Percentiles rank a stretch among this genome's conserved stretches.
These are phyloP conservation scores for Aspergillus affinis DNA, from an alignment of 495 filamentous ascomycete genomes.

Conservation along the genomic window DNA sequence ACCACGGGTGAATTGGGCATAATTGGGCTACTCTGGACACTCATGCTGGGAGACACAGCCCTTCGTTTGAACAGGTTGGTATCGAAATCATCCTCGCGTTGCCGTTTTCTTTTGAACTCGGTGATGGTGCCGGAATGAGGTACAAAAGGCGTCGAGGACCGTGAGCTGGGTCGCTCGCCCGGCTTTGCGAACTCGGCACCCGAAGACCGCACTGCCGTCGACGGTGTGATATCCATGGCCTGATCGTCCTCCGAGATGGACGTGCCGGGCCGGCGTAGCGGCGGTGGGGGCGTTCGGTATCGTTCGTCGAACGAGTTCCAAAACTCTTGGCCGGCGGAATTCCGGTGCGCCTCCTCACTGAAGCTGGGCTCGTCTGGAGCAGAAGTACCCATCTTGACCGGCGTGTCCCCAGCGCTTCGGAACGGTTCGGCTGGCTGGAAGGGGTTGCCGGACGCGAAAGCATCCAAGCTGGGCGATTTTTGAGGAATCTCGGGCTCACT, in stretches of 20 bases:
- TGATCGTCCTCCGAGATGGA: constrained; percentile 73
- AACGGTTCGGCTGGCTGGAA: constrained; percentile 46
- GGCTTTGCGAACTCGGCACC: constrained; percentile 31
- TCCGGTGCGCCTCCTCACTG: constrained; percentile 66
- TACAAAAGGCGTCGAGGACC: constrained; percentile 52
- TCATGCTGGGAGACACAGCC: constrained; percentile 90
- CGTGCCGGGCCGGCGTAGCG: constrained; percentile 51
- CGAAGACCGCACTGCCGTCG: constrained; percentile 42
- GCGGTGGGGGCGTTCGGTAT: constrained; percentile 61
- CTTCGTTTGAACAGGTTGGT: constrained; percentile 86
- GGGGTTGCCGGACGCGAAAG: constrained; percentile 42
- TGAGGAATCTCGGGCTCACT: constrained; percentile 51
- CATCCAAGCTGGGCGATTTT: constrained; percentile 36
- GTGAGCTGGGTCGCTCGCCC: constrained; percentile 37
- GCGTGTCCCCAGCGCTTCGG: constrained; percentile 59
- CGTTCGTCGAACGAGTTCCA: constrained; percentile 75
- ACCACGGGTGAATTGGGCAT: constrained; percentile 74
- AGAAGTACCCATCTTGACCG: constrained; percentile 51
- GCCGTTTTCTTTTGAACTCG: constrained; percentile 76
- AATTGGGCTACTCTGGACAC: constrained; percentile 85
- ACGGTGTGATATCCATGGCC: constrained; percentile 70
- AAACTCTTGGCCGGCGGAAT: constrained; percentile 70
- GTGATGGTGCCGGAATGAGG: constrained; percentile 48
- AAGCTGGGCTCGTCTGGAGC: constrained; percentile 63
- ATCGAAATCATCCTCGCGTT: constrained; percentile 90